Conservation (phyloP, 306 rosid genomes). For the Rosa persica region DNA sequence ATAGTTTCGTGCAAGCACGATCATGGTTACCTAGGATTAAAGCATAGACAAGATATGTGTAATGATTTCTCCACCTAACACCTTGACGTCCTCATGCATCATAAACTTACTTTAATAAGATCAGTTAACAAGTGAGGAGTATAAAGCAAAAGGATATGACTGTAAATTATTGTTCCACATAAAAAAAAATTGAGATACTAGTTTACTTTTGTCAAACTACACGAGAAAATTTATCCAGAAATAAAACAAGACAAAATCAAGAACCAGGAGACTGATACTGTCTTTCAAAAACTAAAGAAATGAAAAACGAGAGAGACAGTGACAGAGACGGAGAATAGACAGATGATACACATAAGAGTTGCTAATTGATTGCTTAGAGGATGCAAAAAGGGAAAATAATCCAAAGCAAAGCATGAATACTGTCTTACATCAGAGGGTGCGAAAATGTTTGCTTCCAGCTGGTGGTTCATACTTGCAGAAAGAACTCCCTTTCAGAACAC, state of each 20-base stretch:
- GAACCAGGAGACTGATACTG: not conserved
- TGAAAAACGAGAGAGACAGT: not conserved
- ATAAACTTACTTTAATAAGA: not conserved
- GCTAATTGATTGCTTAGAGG: not conserved
- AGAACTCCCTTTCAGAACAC: constrained; percentile 59
- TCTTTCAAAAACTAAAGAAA: not conserved
- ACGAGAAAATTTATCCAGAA: not conserved
- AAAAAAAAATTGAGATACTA: not conserved
- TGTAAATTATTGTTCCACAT: not conserved
- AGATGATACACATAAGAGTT: not conserved
- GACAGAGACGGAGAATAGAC: not conserved
- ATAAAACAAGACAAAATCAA: not conserved
- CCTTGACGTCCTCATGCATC: not conserved
- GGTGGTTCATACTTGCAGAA: constrained; percentile 89
- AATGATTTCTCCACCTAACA: not conserved
- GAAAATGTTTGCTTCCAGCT: constrained; percentile 84
- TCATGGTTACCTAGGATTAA: not conserved
- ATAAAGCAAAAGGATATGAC: not conserved
- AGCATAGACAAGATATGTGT: not conserved
- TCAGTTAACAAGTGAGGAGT: too few species aligned
- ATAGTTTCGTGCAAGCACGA: not conserved
- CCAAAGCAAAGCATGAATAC: constrained; percentile 4
- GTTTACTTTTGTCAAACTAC: not conserved
- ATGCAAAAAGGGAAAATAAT: not conserved
- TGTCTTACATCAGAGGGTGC: constrained; percentile 69